phyloP scores from a whole-genome alignment of 2,329 filamentous ascomycete species.

The Emergomyces pasteurianus region DNA sequence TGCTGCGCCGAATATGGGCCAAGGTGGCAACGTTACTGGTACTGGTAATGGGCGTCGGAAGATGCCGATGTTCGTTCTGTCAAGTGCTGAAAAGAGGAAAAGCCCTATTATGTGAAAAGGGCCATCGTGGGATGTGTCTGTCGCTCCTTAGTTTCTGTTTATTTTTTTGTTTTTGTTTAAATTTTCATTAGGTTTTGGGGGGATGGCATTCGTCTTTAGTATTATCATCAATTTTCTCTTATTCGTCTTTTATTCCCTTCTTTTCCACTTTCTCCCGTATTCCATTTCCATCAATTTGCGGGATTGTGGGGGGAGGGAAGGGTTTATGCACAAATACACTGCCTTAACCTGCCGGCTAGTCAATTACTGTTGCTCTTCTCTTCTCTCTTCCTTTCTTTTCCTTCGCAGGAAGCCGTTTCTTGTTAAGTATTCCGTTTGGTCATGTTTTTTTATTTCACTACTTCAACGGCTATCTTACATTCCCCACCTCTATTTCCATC shows the following conservation, averaged over 20 bases:
- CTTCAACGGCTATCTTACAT: too few relatives aligned
- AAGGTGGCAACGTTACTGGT: slow-evolving; percentile 37
- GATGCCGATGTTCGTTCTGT: slow-evolving; percentile 76
- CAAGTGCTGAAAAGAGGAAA: slow-evolving; percentile 84
- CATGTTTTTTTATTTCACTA: background rate
- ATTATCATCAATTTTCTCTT: background rate
- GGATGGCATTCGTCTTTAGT: background rate
- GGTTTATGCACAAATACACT: background rate
- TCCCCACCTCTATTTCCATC: background rate
- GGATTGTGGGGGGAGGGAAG: background rate
- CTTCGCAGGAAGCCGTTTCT: too few relatives aligned
- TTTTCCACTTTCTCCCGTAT: background rate
- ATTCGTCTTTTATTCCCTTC: background rate
- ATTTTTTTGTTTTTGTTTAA: background rate
- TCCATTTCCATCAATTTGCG: background rate
- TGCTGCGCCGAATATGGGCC: slow-evolving; percentile 54
- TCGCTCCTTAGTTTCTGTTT: background rate
- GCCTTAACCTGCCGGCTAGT: background rate
- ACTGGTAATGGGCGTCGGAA: slow-evolving; percentile 55
- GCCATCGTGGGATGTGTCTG: background rate
- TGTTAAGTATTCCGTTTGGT: background rate
- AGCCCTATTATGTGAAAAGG: slow-evolving; percentile 46
- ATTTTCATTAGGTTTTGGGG: background rate
- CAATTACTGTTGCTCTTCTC: background rate
- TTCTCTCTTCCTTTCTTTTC: background rate